Base-by-base conservation (phyloP, 108 stramenopile genomes). In the Cylindrotheca closterium region DNA sequence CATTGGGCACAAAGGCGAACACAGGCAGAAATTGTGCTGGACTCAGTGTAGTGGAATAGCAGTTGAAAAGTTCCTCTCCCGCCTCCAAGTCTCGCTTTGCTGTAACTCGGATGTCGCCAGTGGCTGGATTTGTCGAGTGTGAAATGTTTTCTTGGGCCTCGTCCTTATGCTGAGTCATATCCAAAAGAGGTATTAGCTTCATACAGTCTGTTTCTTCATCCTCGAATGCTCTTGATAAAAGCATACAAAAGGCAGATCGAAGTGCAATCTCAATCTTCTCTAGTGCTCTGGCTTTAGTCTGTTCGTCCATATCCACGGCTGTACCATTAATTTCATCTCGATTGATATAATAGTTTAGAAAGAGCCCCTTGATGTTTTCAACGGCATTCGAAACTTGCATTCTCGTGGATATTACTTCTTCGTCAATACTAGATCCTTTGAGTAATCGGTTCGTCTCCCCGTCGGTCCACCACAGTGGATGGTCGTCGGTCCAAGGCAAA, bases 381-480 rank as follows among this genome's bases (percentile, higher is more conserved):
- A 53, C 21, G 28, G 51, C 63, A 31, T n/a, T 21, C 2, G 51
- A 27, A 1, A 30, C 30, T 8, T 53, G 48, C n/a, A 30, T 22
- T 28, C 52, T 24, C 4, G n/a, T 33, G 8, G 7, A 8, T 22
- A 52, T 24, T 5, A 53, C 63, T 52, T 64, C 31, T 1, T 64
- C 63, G n/a, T 53, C 33, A 30, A 53, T 30, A 25, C 10, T 53
- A 21, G 63, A 51, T 2, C 30, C 63, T 22, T 53, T n/a, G 1
- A 42, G 15, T 42, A 64, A 30, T 18, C 15, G 2, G 4, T 53
- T 30, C 1, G 52, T 31, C 3, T 64, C 51, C 21, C 52, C 63
- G 26, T 64, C 30, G 2, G 63, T 30, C 63, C 50, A 64, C 63
- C 63, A 64, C 21, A 64, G 30, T 23, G 32, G 17, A 64, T 64